These are phyloP conservation scores for Neurospora tetraspora DNA, from an alignment of 495 filamentous ascomycete genomes.

Conservation along the genomic window DNA sequence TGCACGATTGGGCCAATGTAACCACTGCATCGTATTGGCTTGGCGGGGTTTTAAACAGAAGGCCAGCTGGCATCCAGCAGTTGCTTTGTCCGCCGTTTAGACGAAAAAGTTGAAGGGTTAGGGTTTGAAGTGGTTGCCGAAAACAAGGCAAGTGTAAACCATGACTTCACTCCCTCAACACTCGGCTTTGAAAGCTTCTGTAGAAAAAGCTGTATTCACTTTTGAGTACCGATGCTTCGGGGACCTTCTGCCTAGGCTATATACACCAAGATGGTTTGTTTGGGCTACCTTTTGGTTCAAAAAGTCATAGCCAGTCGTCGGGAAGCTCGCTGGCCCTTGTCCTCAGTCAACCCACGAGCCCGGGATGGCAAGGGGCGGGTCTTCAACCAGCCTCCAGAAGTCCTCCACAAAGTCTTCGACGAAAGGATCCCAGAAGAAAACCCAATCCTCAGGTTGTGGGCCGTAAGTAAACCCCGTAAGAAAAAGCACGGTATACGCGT, in stretches of 20 bases:
- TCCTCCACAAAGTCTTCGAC: not conserved
- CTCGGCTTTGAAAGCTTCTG: not conserved
- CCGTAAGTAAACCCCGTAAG: not conserved
- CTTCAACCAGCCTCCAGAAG: not conserved
- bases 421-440: not conserved
- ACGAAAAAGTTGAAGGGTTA: not conserved
- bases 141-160: not conserved
- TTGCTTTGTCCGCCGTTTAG: not conserved
- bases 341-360: not conserved
- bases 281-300: not conserved
- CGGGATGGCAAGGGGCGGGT: not conserved
- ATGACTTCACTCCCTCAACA: not conserved
- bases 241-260: not conserved
- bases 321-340: not conserved
- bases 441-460: not conserved
- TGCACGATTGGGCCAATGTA: not conserved
- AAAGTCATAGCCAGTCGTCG: not conserved
- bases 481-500: not conserved
- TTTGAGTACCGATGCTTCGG: not conserved
- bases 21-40: not conserved
- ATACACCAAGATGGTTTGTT: not conserved
- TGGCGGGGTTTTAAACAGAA: not conserved
- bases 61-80: not conserved
- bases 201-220: not conserved
- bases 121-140: not conserved